phyloP scores from a whole-genome alignment of 2,329 filamentous ascomycete species.

The Alternaria sp. region DNA sequence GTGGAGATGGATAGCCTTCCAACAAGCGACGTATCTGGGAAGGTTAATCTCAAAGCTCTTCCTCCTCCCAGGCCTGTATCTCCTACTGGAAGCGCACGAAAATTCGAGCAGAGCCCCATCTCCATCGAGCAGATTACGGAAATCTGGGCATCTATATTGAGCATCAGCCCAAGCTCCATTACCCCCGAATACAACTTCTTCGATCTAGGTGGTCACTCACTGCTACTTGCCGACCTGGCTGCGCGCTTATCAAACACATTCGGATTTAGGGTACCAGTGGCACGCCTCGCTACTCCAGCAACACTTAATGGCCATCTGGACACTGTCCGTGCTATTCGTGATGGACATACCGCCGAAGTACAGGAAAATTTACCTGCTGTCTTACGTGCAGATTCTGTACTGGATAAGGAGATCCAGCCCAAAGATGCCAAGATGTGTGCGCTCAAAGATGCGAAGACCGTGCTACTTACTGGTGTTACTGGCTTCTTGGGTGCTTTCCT shows the following conservation, averaged over 20 bases:
- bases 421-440: conserved; percentile 63
- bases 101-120: conserved; percentile 69
- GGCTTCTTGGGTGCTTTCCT: conserved; percentile 81
- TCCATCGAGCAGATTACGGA: conserved; percentile 72
- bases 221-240: conserved; percentile 80
- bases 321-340: conserved; percentile 73
- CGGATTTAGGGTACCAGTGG: conserved; percentile 76
- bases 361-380: conserved; percentile 79
- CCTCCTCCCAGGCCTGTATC: conserved; percentile 67
- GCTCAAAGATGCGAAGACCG: conserved; percentile 71
- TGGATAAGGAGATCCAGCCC: conserved; percentile 75
- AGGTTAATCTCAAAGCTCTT: conserved; percentile 76
- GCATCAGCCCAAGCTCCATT: conserved; percentile 69
- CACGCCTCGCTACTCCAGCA: conserved; percentile 73
- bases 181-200: conserved; percentile 80
- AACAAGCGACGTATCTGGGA: conserved; percentile 81
- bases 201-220: conserved; percentile 80
- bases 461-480: conserved; percentile 78
- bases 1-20: conserved; percentile 75
- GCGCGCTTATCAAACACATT: conserved; percentile 73
- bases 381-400: conserved; percentile 70
- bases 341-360: conserved; percentile 77
- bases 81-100: conserved; percentile 56
- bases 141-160: conserved; percentile 76
- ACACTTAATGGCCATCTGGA: conserved; percentile 77